phyloP scores from a whole-genome alignment of 306 rosid genomes.

The Aeschynomene evenia region DNA sequence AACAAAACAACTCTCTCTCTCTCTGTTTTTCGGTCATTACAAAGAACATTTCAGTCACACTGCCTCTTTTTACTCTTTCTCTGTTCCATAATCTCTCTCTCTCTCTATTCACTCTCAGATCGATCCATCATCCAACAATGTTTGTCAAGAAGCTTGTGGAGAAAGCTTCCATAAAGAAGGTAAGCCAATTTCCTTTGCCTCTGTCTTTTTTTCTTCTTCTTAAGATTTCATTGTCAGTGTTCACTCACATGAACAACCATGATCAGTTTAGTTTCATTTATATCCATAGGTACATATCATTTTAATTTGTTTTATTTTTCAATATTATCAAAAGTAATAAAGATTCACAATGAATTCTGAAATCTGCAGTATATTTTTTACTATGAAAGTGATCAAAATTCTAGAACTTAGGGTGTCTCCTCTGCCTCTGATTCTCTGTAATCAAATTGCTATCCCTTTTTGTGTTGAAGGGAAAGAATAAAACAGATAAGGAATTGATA shows the following conservation, averaged over 20 bases:
- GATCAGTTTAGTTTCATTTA: background rate
- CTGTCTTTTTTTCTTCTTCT: background rate
- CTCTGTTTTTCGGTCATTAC: constrained; percentile 59
- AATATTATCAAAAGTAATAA: background rate
- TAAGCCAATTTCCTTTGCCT: background rate
- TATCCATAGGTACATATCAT: background rate
- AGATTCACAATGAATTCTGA: background rate
- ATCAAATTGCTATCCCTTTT: background rate
- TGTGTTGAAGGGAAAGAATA: background rate
- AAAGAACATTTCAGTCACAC: constrained; percentile 40
- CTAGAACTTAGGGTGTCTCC: background rate
- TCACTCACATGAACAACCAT: background rate
- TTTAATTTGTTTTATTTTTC: background rate
- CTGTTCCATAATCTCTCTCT: background rate
- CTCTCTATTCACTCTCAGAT: constrained; percentile 1
- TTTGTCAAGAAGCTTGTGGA: constrained; percentile 78
- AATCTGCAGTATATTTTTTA: background rate
- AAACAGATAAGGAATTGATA: background rate
- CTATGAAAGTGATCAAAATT: background rate
- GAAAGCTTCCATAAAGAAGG: constrained; percentile 85
- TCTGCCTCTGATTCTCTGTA: constrained; percentile 1
- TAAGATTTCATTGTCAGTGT: background rate
- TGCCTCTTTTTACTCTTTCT: background rate
- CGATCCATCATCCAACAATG: constrained; percentile 56
- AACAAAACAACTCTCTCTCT: background rate